Evolutionary conservation across 345 rosid genomes (phyloP), one percentile per base, ranked within the genome.

Genomic region (Pistacia integerrima): DNA sequence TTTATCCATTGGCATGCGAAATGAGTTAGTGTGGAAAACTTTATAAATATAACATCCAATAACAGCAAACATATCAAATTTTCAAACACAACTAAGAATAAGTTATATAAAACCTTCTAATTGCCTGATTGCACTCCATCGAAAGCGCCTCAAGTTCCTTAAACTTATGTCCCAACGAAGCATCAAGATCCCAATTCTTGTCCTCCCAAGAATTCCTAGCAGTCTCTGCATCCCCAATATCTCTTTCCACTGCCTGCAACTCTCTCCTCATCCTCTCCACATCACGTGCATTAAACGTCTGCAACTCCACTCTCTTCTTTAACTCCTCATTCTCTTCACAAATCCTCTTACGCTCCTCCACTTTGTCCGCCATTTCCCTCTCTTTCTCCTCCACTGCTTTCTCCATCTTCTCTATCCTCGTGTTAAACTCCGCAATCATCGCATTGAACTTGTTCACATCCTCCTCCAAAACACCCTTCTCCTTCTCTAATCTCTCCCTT

Each of bases 211-310:
- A 77, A 77, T 84, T 92, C 84, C 98, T 88, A 7, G 85, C 87
- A 49, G 25, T 73, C 64, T 92, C 97, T 0, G 92, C 89, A 69
- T 92, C 94, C 10, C 74, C 80, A 33, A 88, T 88, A 76, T 91
- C 97, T 79, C 94, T 92, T 78, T 96, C 99, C 74, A 92, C 96
- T 0, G 89, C 92, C 74, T 83, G 88, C 82, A 96, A 78, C 88
- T 96, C 98, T 81, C 93, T 92, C 87, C 82, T 92, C 98, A 96
- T 96, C 88, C 98, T 92, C 85, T 96, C 97, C 0, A 82, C 90
- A 76, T 93, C 99, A 78, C 97, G 82, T 0, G 88, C 77, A 71
- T 91, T 96, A 55, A 93, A 79, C 22, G 86, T 83, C 90, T 92
- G 99, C 82, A 82, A 78, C 64, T 89, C 93, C 72, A 93, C 91